These are phyloP conservation scores for Maudiozyma pseudohumilis DNA, from an alignment of 805 yeast species.

Conservation along the genomic window DNA sequence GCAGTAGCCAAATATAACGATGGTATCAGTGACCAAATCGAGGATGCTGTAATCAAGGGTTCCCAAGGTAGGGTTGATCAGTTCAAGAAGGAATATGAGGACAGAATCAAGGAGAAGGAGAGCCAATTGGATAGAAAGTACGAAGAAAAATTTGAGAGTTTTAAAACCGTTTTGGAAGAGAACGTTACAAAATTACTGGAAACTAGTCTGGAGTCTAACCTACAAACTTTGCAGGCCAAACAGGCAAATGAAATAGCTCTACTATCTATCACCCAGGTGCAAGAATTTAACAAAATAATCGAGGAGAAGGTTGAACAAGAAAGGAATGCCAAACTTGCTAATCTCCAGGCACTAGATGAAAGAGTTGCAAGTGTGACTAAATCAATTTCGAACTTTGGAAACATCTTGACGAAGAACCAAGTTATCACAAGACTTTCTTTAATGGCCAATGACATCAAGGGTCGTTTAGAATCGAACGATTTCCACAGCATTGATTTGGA, in stretches of 20 bases:
- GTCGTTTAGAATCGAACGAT: constrained; percentile 15
- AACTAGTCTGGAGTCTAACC: constrained; percentile 59
- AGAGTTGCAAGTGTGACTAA: constrained; percentile 40
- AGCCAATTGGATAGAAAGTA: constrained; percentile 49
- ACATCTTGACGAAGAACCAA: constrained; percentile 30
- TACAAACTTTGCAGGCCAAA: constrained; percentile 52
- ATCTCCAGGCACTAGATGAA: constrained; percentile 49
- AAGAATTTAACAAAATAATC: constrained; percentile 52
- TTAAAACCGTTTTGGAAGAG: constrained; percentile 48
- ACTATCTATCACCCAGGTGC: constrained; percentile 58
- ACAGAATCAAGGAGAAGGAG: constrained; percentile 33
- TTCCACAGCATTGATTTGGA: constrained; percentile 27
- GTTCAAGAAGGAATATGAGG: constrained; percentile 18
- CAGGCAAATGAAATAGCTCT: constrained; percentile 65
- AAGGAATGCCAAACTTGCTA: constrained; percentile 69
- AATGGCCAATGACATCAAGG: constrained; percentile 16
- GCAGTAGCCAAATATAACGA: constrained; percentile 12
- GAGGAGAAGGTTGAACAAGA: constrained; percentile 54
- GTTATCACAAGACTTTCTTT: constrained; percentile 24
- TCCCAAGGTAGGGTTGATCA: constrained; percentile 12
- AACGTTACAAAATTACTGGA: constrained; percentile 49
- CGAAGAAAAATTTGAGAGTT: constrained; percentile 50
- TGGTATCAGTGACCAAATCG: constrained; percentile 10
- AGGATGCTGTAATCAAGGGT: constrained; percentile 9
- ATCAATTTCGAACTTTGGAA: constrained; percentile 34